Conservation (phyloP, 805 yeast species). For the Maudiozyma saulgeensis region DNA sequence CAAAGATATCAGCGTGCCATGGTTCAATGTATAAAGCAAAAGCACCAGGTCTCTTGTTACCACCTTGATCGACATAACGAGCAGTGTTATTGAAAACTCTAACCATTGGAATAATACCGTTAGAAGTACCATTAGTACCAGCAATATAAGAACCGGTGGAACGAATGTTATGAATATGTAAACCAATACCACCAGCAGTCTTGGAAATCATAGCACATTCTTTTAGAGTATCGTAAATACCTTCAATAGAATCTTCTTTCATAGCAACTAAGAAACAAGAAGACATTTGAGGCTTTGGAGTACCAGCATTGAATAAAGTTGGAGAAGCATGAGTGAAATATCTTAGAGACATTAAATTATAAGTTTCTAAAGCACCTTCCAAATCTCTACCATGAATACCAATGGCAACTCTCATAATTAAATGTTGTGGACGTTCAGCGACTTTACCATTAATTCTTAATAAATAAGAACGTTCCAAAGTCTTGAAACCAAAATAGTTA, state of each 20-base stretch:
- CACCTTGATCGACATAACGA: constrained; percentile 96
- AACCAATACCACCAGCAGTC: constrained; percentile 92
- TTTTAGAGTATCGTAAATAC: constrained; percentile 83
- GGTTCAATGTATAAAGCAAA: constrained; percentile 91
- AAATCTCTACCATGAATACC: constrained; percentile 77
- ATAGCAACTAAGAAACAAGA: constrained; percentile 87
- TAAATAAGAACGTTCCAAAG: constrained; percentile 81
- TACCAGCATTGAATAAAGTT: constrained; percentile 88
- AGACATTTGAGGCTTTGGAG: constrained; percentile 74
- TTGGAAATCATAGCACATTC: constrained; percentile 85
- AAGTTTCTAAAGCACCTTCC: constrained; percentile 65
- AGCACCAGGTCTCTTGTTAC: constrained; percentile 96
- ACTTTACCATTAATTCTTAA: constrained; percentile 52
- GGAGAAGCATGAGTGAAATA: constrained; percentile 94
- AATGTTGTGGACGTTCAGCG: constrained; percentile 88
- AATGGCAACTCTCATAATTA: constrained; percentile 83
- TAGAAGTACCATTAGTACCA: constrained; percentile 87
- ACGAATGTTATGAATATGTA: constrained; percentile 81
- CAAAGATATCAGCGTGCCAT: constrained; percentile 92
- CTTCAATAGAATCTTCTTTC: constrained; percentile 93
- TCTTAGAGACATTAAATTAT: constrained; percentile 75
- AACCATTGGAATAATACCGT: constrained; percentile 92
- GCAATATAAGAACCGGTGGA: constrained; percentile 80
- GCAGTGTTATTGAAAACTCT: constrained; percentile 94
- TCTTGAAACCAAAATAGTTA: constrained; percentile 83